Percentiles rank a stretch among this genome's conserved stretches.
These are phyloP conservation scores for Citrus australasica DNA, from an alignment of 345 rosid species.

Conservation along the genomic window DNA sequence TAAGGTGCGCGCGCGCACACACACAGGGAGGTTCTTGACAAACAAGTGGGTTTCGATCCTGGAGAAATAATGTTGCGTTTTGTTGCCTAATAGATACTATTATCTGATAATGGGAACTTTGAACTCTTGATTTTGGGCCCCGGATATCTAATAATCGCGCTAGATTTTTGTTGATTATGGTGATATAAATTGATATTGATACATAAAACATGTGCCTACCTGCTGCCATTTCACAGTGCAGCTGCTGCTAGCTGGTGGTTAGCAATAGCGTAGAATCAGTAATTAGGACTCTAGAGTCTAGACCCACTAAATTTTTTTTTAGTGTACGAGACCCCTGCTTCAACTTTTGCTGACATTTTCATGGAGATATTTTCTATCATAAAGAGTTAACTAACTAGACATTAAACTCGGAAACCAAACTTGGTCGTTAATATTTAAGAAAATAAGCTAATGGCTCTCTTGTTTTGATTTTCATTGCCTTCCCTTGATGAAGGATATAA, in stretches of 20 bases:
- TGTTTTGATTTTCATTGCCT: neutral
- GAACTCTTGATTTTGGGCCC: slow-evolving; percentile 6
- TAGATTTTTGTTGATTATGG: neutral
- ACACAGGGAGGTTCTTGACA: neutral
- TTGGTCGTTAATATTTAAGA: neutral
- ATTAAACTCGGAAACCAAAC: neutral
- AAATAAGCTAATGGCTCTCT: too few species aligned
- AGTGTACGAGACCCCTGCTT: neutral
- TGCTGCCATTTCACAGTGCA: neutral
- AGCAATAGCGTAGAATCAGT: neutral
- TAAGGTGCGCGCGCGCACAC: neutral
- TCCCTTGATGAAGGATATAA: neutral
- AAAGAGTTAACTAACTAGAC: neutral
- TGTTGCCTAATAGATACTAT: neutral
- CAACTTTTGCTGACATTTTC: neutral
- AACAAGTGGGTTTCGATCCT: slow-evolving; percentile 7
- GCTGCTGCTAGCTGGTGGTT: slow-evolving; percentile 10
- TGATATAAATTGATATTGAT: neutral
- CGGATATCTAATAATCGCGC: slow-evolving; percentile 8
- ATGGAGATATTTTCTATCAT: neutral
- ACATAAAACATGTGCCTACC: neutral
- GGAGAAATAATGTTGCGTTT: neutral
- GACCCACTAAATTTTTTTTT: neutral
- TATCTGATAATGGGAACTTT: neutral
- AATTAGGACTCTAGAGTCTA: neutral